Evolutionary conservation across 169 alveolate species (phyloP), one percentile per base, ranked within the genome.

Genomic region (Hepatocystis sp.): DNA sequence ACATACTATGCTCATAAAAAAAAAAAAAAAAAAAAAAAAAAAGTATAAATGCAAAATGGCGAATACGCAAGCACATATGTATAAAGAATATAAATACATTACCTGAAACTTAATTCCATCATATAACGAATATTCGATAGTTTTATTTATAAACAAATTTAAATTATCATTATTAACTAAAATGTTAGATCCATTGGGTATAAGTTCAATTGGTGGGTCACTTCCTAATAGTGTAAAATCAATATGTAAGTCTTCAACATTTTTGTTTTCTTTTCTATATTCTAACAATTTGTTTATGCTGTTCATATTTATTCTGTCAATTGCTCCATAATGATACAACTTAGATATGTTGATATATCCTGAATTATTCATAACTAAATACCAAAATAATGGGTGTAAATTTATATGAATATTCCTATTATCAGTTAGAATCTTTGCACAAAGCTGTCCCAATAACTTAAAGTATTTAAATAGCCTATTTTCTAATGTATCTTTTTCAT

Each of bases 311-410:
- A 78, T 61, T 78, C 61, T 52, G 36, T 78, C 89, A 56, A 81
- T 40, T 34, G 92, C 84, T 19, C 81, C 85, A 67, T 76, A 67
- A 25, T 63, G 91, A 23, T 67, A 90, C 8, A 67, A 49, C 46
- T 65, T 68, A 1, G 89, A 60, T 30, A 81, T 42, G 47, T 81
- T 60, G 10, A 81, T 25, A 40, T 81, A 81, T 1, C 44, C 36
- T 64, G 93, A 56, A 60, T 40, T 84, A 84, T 85, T 63, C 93
- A 88, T 58, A 13, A 28, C 91, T 17, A 85, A 13, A 32, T 76
- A 64, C 95, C 95, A 91, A 64, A 91, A 91, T 15, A 91, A 81
- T 2, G 95, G 95, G 53, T 88, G 91, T 28, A 91, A 25, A 40
- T 56, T 63, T 5, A 91, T 39, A 63, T 78, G 53, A 34, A 91